Base-by-base conservation (phyloP, 306 rosid genomes). In the Coriaria nepalensis region DNA sequence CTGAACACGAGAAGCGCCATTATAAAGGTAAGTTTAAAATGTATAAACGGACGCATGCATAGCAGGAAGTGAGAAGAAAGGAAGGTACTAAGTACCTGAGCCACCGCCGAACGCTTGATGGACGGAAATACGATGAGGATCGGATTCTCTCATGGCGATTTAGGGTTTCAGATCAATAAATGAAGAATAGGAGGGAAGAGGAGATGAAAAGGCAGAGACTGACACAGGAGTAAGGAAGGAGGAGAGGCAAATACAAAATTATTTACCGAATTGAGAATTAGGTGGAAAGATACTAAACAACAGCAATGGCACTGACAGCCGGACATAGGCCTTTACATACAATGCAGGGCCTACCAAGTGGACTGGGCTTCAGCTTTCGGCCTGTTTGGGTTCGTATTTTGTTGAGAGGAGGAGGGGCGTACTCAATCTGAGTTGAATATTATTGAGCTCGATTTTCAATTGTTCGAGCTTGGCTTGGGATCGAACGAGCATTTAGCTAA, bases 81-180 rank as follows among this genome's bases (percentile, higher is more conserved):
- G 29, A 20, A 20, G 1, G 3, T 20, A 20, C 29, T 3, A 53
- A 46, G 73, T 74, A 90, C 97, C 95, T 55, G 45, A 56, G 61
- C 96, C 94, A 53, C 65, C 76, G 49, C 96, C 98, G 47, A 92
- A 83, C 59, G 74, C 68, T 59, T 69, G 82, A 40, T 82, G 83
- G 66, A 85, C 77, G 68, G 85, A 75, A 53, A 68, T 50, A 42
- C 78, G 95, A 62, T 49, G 69, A 53, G 58, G 59, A 11, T 63
- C 44, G 47, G 93, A 70, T 47, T 82, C 94, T 48, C 49, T 79
- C 96, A 92, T 92, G 79, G 82, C 71, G 66, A 60, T 46, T 61
- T 56, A 63, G 94, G 76, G 73, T 74, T 72, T 49, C 59, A 47
- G 42, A 61, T 8, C 20, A 8, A 36, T 6, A 33, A n/a, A 33